Percentiles rank a stretch among this genome's conserved stretches.
Conservation (phyloP, 2,329 filamentous ascomycete species). For the Monascus ruber region DNA sequence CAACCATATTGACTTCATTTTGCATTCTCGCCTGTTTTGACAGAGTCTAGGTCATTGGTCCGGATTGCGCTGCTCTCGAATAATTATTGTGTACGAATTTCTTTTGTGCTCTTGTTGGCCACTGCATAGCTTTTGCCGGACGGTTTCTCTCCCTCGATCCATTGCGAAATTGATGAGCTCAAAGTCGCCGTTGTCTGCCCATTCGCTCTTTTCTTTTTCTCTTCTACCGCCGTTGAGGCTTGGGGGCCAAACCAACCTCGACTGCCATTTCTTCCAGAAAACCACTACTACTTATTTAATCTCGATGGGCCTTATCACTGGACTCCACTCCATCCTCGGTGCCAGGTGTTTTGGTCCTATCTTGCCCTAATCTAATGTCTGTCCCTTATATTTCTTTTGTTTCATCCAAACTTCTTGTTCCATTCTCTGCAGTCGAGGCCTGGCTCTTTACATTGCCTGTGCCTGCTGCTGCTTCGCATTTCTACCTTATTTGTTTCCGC, state of each 20-base stretch:
- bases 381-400: neutral
- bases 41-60: slow-evolving; percentile 2
- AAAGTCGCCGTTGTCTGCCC: slow-evolving; percentile 3
- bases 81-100: slow-evolving; percentile 11
- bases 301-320: neutral
- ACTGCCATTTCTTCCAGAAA: neutral
- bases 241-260: neutral
- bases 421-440: neutral
- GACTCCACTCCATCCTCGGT: neutral
- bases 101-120: slow-evolving; percentile 7
- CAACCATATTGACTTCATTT: slow-evolving; percentile 23
- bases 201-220: neutral
- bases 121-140: slow-evolving; percentile 2
- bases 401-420: neutral
- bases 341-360: too few relatives aligned
- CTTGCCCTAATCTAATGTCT: neutral
- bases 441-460: neutral
- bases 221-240: neutral
- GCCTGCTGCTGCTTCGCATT: slow-evolving; percentile 2
- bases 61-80: slow-evolving; percentile 5
- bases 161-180: slow-evolving; percentile 6
- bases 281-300: neutral
- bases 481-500: slow-evolving; percentile 5
- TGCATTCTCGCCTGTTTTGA: neutral
- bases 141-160: neutral